phyloP scores from a whole-genome alignment of 805 yeast genomes.

The Yarrowia yakushimensis region DNA sequence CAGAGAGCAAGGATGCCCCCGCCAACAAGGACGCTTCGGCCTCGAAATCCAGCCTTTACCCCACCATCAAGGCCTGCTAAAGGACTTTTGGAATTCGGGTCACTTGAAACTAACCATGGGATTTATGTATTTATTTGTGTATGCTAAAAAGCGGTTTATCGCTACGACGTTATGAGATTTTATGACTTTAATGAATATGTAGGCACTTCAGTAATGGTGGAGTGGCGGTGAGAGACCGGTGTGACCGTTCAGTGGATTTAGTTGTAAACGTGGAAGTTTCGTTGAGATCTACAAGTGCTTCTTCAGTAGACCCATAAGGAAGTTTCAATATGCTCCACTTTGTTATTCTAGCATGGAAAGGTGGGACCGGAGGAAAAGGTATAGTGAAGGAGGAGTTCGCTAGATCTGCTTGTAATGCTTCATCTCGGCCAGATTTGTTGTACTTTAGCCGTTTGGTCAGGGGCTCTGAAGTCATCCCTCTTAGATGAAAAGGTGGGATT shows the following conservation, averaged over 20 bases:
- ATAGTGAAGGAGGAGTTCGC: too few relatives aligned
- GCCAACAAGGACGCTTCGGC: constrained; percentile 3
- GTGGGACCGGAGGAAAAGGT: too few relatives aligned
- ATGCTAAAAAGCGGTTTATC: constrained; percentile 23
- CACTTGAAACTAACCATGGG: constrained; percentile 20
- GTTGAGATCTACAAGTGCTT: too few relatives aligned
- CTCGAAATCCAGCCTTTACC: constrained; percentile 19
- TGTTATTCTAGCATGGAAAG: too few relatives aligned
- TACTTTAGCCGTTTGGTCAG: too few relatives aligned
- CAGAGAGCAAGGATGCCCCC: not conserved
- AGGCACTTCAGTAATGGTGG: not conserved
- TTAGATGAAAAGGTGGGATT: too few relatives aligned
- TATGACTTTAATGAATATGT: not conserved
- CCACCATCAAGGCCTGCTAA: constrained; percentile 24
- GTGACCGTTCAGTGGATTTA: not conserved
- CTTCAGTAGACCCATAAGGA: too few relatives aligned
- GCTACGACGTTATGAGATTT: constrained; percentile 25
- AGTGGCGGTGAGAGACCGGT: not conserved
- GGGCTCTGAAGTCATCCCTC: too few relatives aligned
- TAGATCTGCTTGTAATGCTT: too few relatives aligned
- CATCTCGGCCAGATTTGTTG: too few relatives aligned
- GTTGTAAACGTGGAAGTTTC: too few relatives aligned
- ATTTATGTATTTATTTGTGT: constrained; percentile 24
- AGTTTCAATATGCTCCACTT: too few relatives aligned
- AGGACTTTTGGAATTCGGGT: not conserved